These are phyloP conservation scores for Rhodotorula mucilaginosa DNA, from an alignment of 1,284 basidiomycete species.

Conservation along the genomic window DNA sequence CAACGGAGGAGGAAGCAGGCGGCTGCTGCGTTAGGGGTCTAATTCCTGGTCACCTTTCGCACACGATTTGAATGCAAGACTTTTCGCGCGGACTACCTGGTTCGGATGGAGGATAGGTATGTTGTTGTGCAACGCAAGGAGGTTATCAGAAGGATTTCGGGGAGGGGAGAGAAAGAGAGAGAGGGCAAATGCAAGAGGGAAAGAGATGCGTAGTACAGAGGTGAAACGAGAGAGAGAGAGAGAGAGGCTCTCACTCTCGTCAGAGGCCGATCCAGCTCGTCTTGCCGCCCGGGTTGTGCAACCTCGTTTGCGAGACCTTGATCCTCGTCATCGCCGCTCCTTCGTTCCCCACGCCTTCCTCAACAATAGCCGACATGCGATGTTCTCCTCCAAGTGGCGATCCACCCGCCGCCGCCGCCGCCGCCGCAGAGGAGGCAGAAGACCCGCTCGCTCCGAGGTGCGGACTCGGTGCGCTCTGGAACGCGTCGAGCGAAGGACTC, in stretches of 20 bases:
- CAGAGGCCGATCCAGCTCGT: constrained; percentile 90
- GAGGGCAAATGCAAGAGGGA: neutral
- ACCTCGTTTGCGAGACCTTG: constrained; percentile 86
- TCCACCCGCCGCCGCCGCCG: neutral
- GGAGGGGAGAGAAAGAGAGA: neutral
- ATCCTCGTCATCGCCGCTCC: constrained; percentile 50
- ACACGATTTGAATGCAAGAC: too few relatives aligned
- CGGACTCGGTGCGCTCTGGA: constrained; percentile 38
- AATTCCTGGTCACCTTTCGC: too few relatives aligned
- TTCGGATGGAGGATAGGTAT: too few relatives aligned
- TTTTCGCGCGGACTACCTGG: too few relatives aligned
- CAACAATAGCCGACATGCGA: constrained; percentile 29
- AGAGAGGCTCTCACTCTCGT: neutral
- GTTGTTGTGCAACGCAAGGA: too few relatives aligned
- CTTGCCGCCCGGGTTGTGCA: constrained; percentile 85
- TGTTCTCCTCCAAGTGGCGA: neutral
- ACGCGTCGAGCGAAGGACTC: constrained; percentile 19
- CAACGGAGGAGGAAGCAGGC: neutral
- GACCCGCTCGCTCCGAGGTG: constrained; percentile 24
- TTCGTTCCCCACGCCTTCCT: constrained; percentile 12
- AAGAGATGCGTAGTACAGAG: neutral
- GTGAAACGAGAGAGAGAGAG: neutral
- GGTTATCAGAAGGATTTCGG: too few relatives aligned
- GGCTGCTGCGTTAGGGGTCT: too few relatives aligned
- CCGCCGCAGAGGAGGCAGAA: neutral